phyloP scores from a whole-genome alignment of 2,329 filamentous ascomycete species.

The Ophiostoma sp. region DNA sequence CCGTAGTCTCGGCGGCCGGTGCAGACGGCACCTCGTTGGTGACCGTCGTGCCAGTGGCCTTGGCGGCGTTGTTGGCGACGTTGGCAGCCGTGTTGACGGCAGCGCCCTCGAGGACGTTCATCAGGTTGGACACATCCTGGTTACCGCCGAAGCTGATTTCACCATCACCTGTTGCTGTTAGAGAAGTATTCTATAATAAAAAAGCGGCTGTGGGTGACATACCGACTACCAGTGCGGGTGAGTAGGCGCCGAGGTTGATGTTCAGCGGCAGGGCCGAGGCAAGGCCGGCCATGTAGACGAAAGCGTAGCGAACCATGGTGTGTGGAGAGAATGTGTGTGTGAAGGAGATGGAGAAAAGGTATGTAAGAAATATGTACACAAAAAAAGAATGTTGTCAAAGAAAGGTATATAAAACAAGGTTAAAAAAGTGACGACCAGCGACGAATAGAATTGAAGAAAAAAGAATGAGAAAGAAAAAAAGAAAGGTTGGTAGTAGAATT shows the following conservation, averaged over 20 bases:
- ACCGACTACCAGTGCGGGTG: conserved; percentile 45
- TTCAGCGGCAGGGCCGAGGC: conserved; percentile 31
- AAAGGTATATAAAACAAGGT: neutral
- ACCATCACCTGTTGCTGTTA: conserved; percentile 41
- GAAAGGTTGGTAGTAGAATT: neutral
- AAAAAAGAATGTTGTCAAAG: neutral
- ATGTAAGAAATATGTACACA: neutral
- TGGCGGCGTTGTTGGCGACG: conserved; percentile 32
- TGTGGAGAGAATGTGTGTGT: neutral
- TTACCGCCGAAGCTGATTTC: conserved; percentile 50
- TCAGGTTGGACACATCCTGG: conserved; percentile 47
- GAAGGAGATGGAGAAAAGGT: neutral
- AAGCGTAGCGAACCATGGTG: conserved; percentile 31
- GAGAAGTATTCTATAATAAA: conserved; percentile 21
- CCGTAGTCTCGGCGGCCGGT: conserved; percentile 15
- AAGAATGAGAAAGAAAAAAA: neutral
- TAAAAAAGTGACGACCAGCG: conserved; percentile 29
- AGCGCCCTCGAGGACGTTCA: conserved; percentile 50
- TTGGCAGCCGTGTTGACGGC: conserved; percentile 44
- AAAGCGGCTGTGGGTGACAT: neutral
- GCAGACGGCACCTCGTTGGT: conserved; percentile 5
- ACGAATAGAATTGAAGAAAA: conserved; percentile 22
- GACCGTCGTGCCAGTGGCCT: conserved; percentile 19
- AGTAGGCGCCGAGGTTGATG: conserved; percentile 49
- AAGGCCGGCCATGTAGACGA: conserved; percentile 26